Base-by-base conservation (phyloP, 306 rosid genomes). In the Quercus glauca region DNA sequence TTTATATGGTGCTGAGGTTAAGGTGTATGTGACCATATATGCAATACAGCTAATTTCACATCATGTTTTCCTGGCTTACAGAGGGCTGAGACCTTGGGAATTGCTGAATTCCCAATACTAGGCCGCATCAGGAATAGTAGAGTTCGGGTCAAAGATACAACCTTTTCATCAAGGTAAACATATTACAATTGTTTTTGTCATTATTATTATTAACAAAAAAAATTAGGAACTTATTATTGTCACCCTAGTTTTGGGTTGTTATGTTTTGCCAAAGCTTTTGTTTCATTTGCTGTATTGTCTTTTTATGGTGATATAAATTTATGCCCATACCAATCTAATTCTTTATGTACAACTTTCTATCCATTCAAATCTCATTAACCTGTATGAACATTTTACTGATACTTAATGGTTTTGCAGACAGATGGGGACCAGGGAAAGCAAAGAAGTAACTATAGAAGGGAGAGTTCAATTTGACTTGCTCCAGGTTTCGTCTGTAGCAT, bases 391-490 rank as follows among this genome's bases (percentile, higher is more conserved):
- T 37, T 63, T 82, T 43, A 29, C 74, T 81, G 67, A 53, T 75
- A 58, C 79, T 79, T 83, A 64, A 71, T 85, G 76, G 70, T 82
- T 58, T 83, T 78, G 67, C 85, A 95, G 99, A 85, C 99, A 95
- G 89, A 87, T 79, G 23, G 99, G 98, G 73, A 95, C 93, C 79
- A 88, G 99, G 87, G 99, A 95, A 81, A 93, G 99, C 77, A 95
- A 95, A 86, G 99, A 95, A 85, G 94, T 95, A 58, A 74, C 96
- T 31, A 76, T 95, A 71, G 98, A 95, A 83, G 99, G 99, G 84
- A 86, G 99, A 86, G 99, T 95, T 83, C 99, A 95, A 81, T 95
- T 95, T 85, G 99, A 95, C 86, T 85, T 95, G 88, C 93, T 95
- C 79, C 99, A 95, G 99, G 99, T 95, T 76, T 76, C 73, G 63